phyloP scores from a whole-genome alignment of 108 stramenopile genomes.

The Skeletonema menzelii region DNA sequence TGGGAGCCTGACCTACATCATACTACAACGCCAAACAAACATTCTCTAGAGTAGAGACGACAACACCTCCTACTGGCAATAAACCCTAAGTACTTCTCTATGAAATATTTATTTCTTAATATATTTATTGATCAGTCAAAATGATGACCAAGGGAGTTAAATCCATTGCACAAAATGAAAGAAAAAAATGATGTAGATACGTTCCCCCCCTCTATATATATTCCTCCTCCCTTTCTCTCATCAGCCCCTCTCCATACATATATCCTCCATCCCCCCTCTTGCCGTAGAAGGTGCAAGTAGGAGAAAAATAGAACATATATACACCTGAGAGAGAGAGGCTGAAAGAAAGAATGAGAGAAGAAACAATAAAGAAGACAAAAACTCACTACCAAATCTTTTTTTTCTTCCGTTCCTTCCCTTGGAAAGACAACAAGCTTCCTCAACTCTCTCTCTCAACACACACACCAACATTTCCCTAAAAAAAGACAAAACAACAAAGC shows the following conservation, averaged over 20 bases:
- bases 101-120: conserved; percentile 6
- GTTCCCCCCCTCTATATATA: background rate
- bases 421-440: conserved; percentile 4
- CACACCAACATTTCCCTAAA: background rate
- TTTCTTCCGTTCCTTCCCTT: conserved; percentile 5
- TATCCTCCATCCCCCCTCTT: background rate
- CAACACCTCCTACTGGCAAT: no score
- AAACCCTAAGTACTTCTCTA: no score
- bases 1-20: background rate
- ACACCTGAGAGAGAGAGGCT: background rate
- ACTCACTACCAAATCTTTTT: no score
- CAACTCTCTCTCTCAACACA: background rate
- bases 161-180: conserved; percentile 6
- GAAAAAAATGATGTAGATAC: background rate
- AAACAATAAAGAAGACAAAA: background rate
- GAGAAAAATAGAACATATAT: no score
- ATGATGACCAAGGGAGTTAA: conserved; percentile 5
- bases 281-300: background rate
- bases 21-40: background rate
- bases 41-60: no score
- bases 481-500: background rate
- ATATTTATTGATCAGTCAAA: conserved; percentile 4
- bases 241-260: background rate
- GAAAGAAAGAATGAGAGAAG: background rate
- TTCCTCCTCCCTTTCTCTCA: background rate